These are phyloP conservation scores for Sphaerulina vaccinii DNA, from an alignment of 2,329 filamentous ascomycete genomes.

Conservation along the genomic window DNA sequence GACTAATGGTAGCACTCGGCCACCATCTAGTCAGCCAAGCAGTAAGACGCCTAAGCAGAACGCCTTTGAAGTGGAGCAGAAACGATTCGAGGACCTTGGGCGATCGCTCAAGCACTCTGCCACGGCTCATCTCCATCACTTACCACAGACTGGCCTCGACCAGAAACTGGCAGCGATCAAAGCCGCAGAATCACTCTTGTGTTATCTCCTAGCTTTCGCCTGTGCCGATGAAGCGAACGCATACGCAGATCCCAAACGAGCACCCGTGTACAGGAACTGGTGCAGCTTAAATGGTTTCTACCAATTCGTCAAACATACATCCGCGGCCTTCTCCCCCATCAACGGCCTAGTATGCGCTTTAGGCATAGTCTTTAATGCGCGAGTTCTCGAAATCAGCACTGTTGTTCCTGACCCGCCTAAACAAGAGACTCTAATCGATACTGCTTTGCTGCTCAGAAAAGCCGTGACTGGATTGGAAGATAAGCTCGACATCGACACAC, in stretches of 20 bases:
- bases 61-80: conserved; percentile 41
- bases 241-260: conserved; percentile 29
- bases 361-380: conserved; percentile 41
- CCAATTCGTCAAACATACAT: conserved; percentile 29
- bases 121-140: conserved; percentile 35
- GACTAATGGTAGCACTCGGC: conserved; percentile 20
- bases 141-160: conserved; percentile 15
- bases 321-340: conserved; percentile 35
- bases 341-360: conserved; percentile 45
- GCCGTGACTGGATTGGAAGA: conserved; percentile 25
- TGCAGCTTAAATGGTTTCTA: conserved; percentile 31
- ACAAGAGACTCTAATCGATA: conserved; percentile 17
- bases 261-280: conserved; percentile 29
- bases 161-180: conserved; percentile 40
- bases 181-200: conserved; percentile 48
- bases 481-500: conserved; percentile 37
- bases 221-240: conserved; percentile 31
- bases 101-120: conserved; percentile 49
- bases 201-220: conserved; percentile 37
- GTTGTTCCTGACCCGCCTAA: conserved; percentile 11
- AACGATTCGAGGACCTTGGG: conserved; percentile 43
- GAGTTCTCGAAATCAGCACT: conserved; percentile 35
- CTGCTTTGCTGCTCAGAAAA: conserved; percentile 21
- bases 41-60: conserved; percentile 36
- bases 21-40: conserved; percentile 26